These are phyloP conservation scores for Darksidea phi DNA, from an alignment of 495 filamentous ascomycete species.

Conservation along the genomic window DNA sequence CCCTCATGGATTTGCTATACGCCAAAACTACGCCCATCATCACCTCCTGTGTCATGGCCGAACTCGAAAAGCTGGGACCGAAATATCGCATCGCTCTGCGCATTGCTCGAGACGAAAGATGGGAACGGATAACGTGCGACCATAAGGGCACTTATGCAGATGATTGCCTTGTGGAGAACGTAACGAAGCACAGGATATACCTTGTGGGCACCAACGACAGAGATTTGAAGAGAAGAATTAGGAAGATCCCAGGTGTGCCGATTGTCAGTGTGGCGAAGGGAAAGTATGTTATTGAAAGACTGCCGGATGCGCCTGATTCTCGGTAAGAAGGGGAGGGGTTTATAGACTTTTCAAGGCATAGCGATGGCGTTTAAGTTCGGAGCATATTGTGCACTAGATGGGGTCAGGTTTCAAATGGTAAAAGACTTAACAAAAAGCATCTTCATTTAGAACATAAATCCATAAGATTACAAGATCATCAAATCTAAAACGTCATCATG, in stretches of 20 bases:
- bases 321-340: slow-evolving; percentile 32
- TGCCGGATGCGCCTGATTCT: slow-evolving; percentile 74
- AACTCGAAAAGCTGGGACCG: slow-evolving; percentile 87
- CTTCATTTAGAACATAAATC: too few species aligned
- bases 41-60: slow-evolving; percentile 71
- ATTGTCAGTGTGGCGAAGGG: slow-evolving; percentile 72
- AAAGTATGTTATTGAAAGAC: slow-evolving; percentile 89
- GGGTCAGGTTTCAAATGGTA: too few species aligned
- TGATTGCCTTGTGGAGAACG: slow-evolving; percentile 85
- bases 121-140: slow-evolving; percentile 77
- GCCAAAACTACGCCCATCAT: slow-evolving; percentile 69
- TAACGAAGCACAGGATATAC: slow-evolving; percentile 77
- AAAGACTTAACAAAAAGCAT: too few species aligned
- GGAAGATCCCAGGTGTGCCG: slow-evolving; percentile 74
- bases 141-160: slow-evolving; percentile 94
- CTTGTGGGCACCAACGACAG: slow-evolving; percentile 89
- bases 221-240: slow-evolving; percentile 71
- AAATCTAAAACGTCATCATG: too few species aligned
- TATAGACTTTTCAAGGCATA: slow-evolving; percentile 26
- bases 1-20: slow-evolving; percentile 80
- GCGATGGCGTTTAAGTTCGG: slow-evolving; percentile 25
- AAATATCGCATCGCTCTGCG: slow-evolving; percentile 86
- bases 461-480: too few species aligned
- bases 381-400: not conserved
- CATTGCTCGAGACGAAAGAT: slow-evolving; percentile 90